Evolutionary conservation across 202 grass and related monocot genomes (phyloP), one percentile per base, ranked within the genome.

Genomic region (Hordeum pubiflorum): DNA sequence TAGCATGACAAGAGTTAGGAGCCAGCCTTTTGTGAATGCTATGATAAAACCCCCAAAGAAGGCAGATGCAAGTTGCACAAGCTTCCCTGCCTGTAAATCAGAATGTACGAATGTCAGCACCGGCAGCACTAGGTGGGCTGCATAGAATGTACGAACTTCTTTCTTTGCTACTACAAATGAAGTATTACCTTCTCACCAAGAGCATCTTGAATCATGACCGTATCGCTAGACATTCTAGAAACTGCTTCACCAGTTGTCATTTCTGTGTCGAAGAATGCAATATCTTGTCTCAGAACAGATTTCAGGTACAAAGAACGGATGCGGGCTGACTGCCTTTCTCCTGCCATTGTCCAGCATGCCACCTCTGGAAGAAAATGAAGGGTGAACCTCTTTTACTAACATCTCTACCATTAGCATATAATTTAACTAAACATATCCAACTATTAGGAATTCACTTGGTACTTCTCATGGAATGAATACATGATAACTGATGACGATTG

Each of bases 201-300:
- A 39, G 90, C 90, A 84, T 87, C 88, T 84, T 94, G 94, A 81
- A 97, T 71, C 32, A 93, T 77, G 10, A 94, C 79, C 0, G 94
- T 94, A 32, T 97, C 92, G n/a, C 88, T 89, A 5, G 92, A 93
- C 86, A 97, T 94, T 68, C 86, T 87, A 63, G 82, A 83, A 58
- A 91, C 52, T 81, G 89, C 92, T 66, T 94, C 82, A 0, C 92
- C 94, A 8, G 92, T 97, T 29, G 89, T 94, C 84, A 92, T 89
- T 75, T 97, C 90, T 76, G 89, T 97, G 61, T 97, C 94, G 68
- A 94, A 97, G 82, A 91, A 97, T 48, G 81, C 86, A 56, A 97
- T 93, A 69, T 97, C 94, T 21, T 97, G 94, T 34, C 90, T 89
- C 55, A 94, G 78, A 85, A 97, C 69, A 5, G 92, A 75, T 71